Evolutionary conservation across 2,329 filamentous ascomycete genomes (phyloP).

Genomic region (Cercospora sp.): DNA sequence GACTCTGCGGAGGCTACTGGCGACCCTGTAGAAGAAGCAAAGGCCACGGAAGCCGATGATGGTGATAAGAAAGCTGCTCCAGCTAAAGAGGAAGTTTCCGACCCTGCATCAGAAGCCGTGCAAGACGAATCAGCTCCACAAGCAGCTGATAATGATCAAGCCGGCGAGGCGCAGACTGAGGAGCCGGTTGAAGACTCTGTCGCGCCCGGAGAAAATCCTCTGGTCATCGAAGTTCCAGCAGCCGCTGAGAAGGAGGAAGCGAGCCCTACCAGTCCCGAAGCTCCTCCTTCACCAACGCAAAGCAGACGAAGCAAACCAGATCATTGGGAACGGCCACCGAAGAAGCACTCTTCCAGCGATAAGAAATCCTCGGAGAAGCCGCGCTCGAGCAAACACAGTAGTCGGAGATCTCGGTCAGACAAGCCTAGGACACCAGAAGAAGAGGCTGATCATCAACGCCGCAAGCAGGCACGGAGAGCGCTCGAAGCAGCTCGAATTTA

Average conservation of each 20-base stretch:
- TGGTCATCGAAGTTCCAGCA: not conserved
- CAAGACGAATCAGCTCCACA: not conserved
- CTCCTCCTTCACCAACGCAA: constrained; percentile 28
- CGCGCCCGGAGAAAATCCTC: not conserved
- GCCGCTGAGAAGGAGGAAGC: not conserved
- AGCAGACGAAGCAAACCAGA: constrained; percentile 30
- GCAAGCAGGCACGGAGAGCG: constrained; percentile 25
- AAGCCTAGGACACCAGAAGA: constrained; percentile 25
- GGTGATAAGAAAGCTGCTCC: not conserved
- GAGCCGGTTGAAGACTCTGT: not conserved
- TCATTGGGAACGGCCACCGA: constrained; percentile 30
- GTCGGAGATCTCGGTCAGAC: constrained; percentile 22
- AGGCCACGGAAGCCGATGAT: not conserved
- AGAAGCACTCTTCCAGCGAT: constrained; percentile 20
- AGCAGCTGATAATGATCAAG: not conserved
- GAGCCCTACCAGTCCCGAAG: not conserved
- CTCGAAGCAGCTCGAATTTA: constrained; percentile 27
- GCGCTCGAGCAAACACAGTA: constrained; percentile 27
- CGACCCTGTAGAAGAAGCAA: not conserved
- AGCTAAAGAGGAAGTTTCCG: not conserved
- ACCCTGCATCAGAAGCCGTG: not conserved
- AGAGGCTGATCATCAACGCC: constrained; percentile 24
- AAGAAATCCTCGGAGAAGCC: constrained; percentile 23
- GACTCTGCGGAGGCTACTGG: not conserved
- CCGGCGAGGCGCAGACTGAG: not conserved